These are phyloP conservation scores for Mortierella polycephala DNA, from an alignment of 371 early-diverging fungal species.

Conservation along the genomic window DNA sequence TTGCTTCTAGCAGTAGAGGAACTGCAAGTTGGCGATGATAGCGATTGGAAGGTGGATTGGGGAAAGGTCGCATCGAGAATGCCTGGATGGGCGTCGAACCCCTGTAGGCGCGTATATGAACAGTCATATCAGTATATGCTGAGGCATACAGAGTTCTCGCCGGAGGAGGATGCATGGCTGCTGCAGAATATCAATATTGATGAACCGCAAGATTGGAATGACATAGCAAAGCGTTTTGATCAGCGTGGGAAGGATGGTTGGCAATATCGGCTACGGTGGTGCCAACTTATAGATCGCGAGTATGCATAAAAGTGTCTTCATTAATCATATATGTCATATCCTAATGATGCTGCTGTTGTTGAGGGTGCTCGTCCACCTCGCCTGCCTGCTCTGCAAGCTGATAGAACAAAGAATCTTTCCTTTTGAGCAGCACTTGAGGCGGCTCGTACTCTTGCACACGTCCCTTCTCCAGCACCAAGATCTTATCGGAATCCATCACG, in stretches of 20 bases:
- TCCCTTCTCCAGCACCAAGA: slow-evolving; percentile 85
- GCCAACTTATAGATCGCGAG: neutral
- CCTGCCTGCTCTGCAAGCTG: slow-evolving; percentile 41
- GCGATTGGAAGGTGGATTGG: slow-evolving; percentile 3
- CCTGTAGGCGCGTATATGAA: slow-evolving; percentile 9
- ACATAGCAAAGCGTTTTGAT: neutral
- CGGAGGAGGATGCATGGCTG: slow-evolving; percentile 14
- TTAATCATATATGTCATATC: too few relatives aligned
- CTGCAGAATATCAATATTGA: neutral
- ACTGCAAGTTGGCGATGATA: neutral
- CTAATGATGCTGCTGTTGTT: neutral
- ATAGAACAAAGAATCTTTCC: slow-evolving; percentile 61
- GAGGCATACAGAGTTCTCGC: neutral
- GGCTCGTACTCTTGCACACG: slow-evolving; percentile 76
- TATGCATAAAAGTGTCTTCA: neutral
- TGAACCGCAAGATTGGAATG: slow-evolving; percentile 1
- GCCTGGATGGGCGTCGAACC: slow-evolving; percentile 8
- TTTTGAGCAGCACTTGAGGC: slow-evolving; percentile 63
- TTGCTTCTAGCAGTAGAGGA: neutral
- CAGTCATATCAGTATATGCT: slow-evolving; percentile 6
- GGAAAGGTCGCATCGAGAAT: neutral
- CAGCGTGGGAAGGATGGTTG: slow-evolving; percentile 1
- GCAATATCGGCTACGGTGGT: slow-evolving; percentile 18
- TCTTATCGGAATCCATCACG: slow-evolving; percentile 88
- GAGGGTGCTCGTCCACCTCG: neutral